These are phyloP conservation scores for Gastrodia elata DNA, from an alignment of 106 monocot genomes.

Conservation along the genomic window DNA sequence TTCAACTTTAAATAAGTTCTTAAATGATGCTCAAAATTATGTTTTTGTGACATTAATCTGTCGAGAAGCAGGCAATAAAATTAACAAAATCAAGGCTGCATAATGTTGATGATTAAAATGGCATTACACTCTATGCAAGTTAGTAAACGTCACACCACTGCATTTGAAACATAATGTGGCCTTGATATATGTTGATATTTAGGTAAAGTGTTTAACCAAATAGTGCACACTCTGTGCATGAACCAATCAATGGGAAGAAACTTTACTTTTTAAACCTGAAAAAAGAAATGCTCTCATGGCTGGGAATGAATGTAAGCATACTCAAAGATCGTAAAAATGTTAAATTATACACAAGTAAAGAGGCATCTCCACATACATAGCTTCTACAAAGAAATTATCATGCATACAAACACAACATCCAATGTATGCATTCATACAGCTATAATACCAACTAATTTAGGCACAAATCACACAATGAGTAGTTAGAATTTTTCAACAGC, in stretches of 20 bases:
- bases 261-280: background rate
- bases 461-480: background rate
- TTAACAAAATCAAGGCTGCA: background rate
- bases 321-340: background rate
- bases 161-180: background rate
- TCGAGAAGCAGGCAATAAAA: background rate
- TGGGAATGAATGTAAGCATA: background rate
- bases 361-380: background rate
- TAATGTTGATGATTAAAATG: background rate
- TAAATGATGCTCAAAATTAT: background rate
- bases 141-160: background rate
- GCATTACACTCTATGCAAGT: background rate
- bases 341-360: background rate
- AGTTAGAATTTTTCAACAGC: background rate
- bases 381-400: background rate
- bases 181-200: background rate
- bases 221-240: background rate
- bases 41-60: background rate
- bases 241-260: background rate
- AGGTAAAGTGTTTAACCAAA: background rate
- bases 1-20: background rate
- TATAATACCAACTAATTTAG: background rate
- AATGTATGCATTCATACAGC: background rate
- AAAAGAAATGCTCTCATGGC: background rate
- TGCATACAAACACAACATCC: background rate